Evolutionary conservation across 176 grass and related monocot species (phyloP), one percentile per base, ranked within the genome.

Genomic region (Avena atlantica): DNA sequence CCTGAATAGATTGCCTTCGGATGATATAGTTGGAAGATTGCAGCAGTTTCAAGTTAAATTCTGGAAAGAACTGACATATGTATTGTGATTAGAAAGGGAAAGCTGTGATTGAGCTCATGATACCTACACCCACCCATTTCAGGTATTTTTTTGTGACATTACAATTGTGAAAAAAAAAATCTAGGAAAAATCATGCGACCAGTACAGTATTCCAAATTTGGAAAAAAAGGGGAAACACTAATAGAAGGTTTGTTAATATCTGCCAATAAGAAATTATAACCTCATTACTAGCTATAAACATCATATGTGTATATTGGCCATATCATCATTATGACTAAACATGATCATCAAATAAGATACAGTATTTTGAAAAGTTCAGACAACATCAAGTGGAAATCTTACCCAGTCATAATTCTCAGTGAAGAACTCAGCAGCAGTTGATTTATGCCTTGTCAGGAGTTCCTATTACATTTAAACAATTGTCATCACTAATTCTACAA

Each of bases 321-420:
- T 69, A 1, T 52, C 24, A 67, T 49, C 52, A 66, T 68, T 17
- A 50, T 0, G 1, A 52, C 16, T 15, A 27, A 29, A 51, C 17
- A 47, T 67, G 4, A 27, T 27, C 24, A 81, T 19, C 42, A 17
- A 44, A 12, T 27, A 47, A 15, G 20, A 23, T 1, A 29, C 27
- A 29, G 27, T 29, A 47, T 27, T 14, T 24, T 52, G 44, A 25
- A n/a, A 69, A 13, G 2, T 52, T 40, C 9, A 52, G 29, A 27
- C 69, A 66, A 7, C 29, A 66, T 19, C n/a, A 78, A 6, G 2
- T 8, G 1, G 14, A 53, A 86, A 44, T 53, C 89, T 76, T 83
- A 92, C 92, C 90, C 92, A 94, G 36, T 90, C 92, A 83, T 86
- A 88, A 57, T 94, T 94, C 21, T 90, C 88, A 25, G 85, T 88